Conservation (phyloP, 2,329 filamentous ascomycete genomes). For the Bimuria novae-zelandiae region DNA sequence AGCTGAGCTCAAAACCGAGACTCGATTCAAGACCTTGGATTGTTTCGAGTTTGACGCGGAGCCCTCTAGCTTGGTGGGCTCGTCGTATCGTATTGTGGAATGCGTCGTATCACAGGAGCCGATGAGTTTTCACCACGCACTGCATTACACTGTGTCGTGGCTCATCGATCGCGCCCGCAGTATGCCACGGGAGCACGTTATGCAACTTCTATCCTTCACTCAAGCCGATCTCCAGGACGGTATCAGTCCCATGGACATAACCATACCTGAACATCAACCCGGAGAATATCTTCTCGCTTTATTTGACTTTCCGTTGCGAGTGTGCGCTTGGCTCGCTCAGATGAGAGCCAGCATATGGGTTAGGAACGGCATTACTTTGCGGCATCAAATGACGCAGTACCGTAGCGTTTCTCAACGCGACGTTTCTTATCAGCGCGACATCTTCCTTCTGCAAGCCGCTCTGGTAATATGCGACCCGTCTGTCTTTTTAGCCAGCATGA, state of each 20-base stretch:
- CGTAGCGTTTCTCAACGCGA: slow-evolving; percentile 87
- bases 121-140: slow-evolving; percentile 95
- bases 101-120: slow-evolving; percentile 87
- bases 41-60: slow-evolving; percentile 77
- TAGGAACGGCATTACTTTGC: slow-evolving; percentile 91
- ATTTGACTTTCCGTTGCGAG: slow-evolving; percentile 90
- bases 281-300: slow-evolving; percentile 84
- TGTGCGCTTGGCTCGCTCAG: slow-evolving; percentile 95
- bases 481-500: slow-evolving; percentile 82
- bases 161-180: slow-evolving; percentile 85
- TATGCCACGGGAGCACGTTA: slow-evolving; percentile 70
- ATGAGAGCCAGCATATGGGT: slow-evolving; percentile 99
- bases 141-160: slow-evolving; percentile 97
- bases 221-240: slow-evolving; percentile 70
- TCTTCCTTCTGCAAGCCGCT: slow-evolving; percentile 90
- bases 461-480: slow-evolving; percentile 83
- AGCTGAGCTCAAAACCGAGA: slow-evolving; percentile 84
- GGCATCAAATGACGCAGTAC: slow-evolving; percentile 94
- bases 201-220: slow-evolving; percentile 71
- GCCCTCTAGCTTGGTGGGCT: slow-evolving; percentile 31
- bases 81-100: slow-evolving; percentile 68
- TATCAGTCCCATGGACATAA: slow-evolving; percentile 63
- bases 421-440: slow-evolving; percentile 90
- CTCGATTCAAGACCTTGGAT: slow-evolving; percentile 76
- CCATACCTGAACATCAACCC: slow-evolving; percentile 61